Conservation (phyloP, 306 rosid species). For the Glycine latifolia region DNA sequence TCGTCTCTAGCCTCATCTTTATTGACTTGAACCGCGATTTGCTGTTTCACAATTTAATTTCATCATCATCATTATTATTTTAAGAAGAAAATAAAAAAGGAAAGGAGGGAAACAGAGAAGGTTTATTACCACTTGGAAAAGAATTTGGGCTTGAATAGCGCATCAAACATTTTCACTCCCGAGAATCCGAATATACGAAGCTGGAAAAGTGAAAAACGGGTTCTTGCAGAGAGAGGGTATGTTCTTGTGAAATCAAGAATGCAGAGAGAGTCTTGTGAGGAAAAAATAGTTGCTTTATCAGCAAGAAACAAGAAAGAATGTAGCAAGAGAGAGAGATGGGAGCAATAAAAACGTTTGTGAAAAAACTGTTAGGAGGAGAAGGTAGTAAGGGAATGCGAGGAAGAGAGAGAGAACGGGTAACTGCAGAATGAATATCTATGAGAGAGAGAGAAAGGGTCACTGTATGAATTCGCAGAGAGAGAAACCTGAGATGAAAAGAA, state of each 20-base stretch:
- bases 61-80: background rate
- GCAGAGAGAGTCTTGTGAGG: too few relatives aligned
- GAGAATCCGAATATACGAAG: background rate
- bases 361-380: too few relatives aligned
- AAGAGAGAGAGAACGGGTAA: background rate
- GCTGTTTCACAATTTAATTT: conserved; percentile 51
- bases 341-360: background rate
- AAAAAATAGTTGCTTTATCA: background rate
- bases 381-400: too few relatives aligned
- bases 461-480: too few relatives aligned
- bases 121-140: conserved; percentile 63
- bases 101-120: background rate
- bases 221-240: background rate
- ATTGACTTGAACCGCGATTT: conserved; percentile 59
- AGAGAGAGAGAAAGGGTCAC: too few relatives aligned
- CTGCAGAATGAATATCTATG: background rate
- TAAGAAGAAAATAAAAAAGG: background rate
- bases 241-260: background rate
- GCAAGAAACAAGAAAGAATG: background rate
- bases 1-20: conserved; percentile 64
- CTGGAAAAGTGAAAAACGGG: background rate
- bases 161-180: conserved; percentile 61
- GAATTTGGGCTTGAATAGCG: conserved; percentile 61
- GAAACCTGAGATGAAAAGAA: background rate
- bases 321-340: background rate